Percentiles rank a stretch among this genome's conserved stretches.
Conservation (phyloP, 352 stramenopile genomes). For the Plasmopara muralis region DNA sequence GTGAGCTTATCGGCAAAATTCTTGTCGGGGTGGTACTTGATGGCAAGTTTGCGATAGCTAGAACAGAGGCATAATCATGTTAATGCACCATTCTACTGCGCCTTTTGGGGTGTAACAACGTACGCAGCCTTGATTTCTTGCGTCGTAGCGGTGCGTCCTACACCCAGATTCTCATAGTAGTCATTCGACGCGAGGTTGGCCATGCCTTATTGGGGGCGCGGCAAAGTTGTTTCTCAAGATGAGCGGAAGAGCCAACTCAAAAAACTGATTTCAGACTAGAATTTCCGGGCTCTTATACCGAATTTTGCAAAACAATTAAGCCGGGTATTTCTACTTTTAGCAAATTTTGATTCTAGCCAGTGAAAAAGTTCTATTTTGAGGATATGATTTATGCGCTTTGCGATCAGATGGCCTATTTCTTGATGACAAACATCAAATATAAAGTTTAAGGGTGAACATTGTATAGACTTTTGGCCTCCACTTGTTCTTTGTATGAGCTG, state of each 20-base stretch:
- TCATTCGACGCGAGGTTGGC: constrained; percentile 60
- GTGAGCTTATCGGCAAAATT: constrained; percentile 79
- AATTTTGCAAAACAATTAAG: too few species aligned
- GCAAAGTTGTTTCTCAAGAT: not conserved
- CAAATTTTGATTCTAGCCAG: too few species aligned
- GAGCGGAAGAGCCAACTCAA: not conserved
- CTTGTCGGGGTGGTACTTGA: constrained; percentile 93
- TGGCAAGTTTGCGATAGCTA: constrained; percentile 87
- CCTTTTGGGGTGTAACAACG: constrained; percentile 14
- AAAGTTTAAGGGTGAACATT: too few species aligned
- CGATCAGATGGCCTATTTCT: too few species aligned
- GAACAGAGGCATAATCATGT: constrained; percentile 1
- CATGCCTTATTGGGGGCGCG: constrained; percentile 5
- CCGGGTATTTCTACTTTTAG: too few species aligned
- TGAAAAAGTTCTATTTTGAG: too few species aligned
- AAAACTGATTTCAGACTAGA: not conserved
- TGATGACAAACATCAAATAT: too few species aligned
- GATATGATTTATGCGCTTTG: too few species aligned
- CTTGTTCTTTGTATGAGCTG: too few species aligned
- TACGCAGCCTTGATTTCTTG: constrained; percentile 85
- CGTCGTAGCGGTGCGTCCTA: constrained; percentile 53
- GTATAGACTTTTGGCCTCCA: too few species aligned
- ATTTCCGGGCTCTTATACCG: too few species aligned
- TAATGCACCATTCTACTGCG: not conserved
- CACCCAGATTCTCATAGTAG: constrained; percentile 85